Percentiles rank a stretch among this genome's conserved stretches.
Conservation (phyloP, 495 filamentous ascomycete species). For the Aspergillus nidulans region DNA sequence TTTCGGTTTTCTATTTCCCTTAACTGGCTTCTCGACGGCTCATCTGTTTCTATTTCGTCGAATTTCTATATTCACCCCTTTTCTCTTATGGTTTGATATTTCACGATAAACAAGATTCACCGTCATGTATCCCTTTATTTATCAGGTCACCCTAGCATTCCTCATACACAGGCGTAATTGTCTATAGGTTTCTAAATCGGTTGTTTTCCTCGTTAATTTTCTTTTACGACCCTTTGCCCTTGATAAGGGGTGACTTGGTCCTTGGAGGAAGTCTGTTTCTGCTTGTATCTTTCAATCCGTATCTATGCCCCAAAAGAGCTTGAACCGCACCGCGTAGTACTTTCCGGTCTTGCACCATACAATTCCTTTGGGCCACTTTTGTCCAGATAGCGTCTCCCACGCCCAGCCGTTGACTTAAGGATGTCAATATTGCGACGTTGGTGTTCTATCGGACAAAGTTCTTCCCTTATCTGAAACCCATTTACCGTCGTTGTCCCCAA, state of each 20-base stretch:
- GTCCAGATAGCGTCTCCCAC: too few species aligned
- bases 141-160: conserved; percentile 29
- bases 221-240: neutral
- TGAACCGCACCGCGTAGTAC: neutral
- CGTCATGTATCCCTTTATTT: conserved; percentile 49
- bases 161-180: conserved; percentile 46
- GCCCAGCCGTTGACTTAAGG: too few species aligned
- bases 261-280: neutral
- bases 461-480: too few species aligned
- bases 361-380: too few species aligned
- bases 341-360: neutral
- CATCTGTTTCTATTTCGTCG: conserved; percentile 16
- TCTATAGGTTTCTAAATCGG: conserved; percentile 30
- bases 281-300: conserved; percentile 2
- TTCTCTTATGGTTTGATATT: conserved; percentile 25
- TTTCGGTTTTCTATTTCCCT: conserved; percentile 13
- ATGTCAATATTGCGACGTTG: too few species aligned
- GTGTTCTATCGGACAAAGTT: too few species aligned
- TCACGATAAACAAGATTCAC: conserved; percentile 56
- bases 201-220: conserved; percentile 17
- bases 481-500: too few species aligned
- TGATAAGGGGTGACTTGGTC: neutral
- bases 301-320: neutral
- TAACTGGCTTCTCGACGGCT: conserved; percentile 11
- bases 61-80: conserved; percentile 9